These are phyloP conservation scores for Backusella circina DNA, from an alignment of 192 early-diverging fungal species.

Conservation along the genomic window DNA sequence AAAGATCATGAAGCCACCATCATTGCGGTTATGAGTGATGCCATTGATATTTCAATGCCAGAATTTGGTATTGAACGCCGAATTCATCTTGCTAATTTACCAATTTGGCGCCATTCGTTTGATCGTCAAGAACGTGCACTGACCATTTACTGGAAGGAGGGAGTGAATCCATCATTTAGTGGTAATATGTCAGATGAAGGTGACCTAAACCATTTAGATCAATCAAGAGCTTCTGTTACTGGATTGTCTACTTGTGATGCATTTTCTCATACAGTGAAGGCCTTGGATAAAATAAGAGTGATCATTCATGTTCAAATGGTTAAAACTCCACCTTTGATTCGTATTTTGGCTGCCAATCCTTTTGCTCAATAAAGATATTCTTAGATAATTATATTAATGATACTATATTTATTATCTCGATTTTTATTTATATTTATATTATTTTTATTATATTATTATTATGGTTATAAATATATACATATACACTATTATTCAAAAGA, in stretches of 20 bases:
- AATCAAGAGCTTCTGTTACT: slow-evolving; percentile 16
- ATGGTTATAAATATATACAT: background rate
- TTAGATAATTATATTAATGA: background rate
- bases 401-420: too few species aligned
- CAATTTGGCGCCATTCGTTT: slow-evolving; percentile 39
- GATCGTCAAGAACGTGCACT: slow-evolving; percentile 29
- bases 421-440: background rate
- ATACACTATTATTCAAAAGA: background rate
- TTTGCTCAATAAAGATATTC: slow-evolving; percentile 3
- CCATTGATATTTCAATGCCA: slow-evolving; percentile 71
- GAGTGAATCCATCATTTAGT: slow-evolving; percentile 22
- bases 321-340: slow-evolving; percentile 50
- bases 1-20: slow-evolving; percentile 30
- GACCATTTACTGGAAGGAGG: slow-evolving; percentile 46
- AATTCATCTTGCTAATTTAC: slow-evolving; percentile 51
- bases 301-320: slow-evolving; percentile 46
- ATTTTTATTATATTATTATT: background rate
- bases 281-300: slow-evolving; percentile 41
- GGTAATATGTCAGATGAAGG: slow-evolving; percentile 18
- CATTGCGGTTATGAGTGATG: slow-evolving; percentile 58
- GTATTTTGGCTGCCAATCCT: slow-evolving; percentile 52
- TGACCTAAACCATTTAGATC: slow-evolving; percentile 1
- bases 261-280: slow-evolving; percentile 35
- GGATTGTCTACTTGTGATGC: slow-evolving; percentile 15
- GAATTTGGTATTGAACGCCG: slow-evolving; percentile 71